Base-by-base conservation (phyloP, 371 early-diverging fungal genomes). In the Paraphysoderma sedebokerense region DNA sequence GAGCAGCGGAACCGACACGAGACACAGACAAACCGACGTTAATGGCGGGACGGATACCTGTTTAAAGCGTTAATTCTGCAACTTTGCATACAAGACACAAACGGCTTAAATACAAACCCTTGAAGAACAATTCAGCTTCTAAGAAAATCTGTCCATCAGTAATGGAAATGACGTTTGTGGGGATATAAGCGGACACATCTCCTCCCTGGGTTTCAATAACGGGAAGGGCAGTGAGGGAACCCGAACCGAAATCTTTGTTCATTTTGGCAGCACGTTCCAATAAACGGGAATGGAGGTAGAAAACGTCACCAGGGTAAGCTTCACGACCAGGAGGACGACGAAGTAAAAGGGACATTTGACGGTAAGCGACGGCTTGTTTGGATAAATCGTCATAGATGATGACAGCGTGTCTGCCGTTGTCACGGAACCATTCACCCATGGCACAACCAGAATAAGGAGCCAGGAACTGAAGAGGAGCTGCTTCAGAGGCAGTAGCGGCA, bases 1-100 rank as follows among this genome's bases (percentile, higher is more conserved):
- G 93, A 55, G 93, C 93, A 60, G 92, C 89, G 61, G 90, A 88
- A 60, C 93, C 93, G 78, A 92, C 92, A 81, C 93, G 87, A 57
- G 90, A 88, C 59, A 92, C 93, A 65, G 91, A 89, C 48, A 92
- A 73, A 91, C 93, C 93, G 69, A 92, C 92, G 76, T 92, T 92
- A 66, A 92, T 92, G 60, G 92, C 92, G 53, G 92, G 92, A 60
- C 92, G 85, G 58, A 90, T 70, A 82, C 85, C n/a, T n/a, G n/a
- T n/a, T n/a, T n/a, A n/a, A n/a, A n/a, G 66, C 60, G 53, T 29
- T 26, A 23, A 15, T 17, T 8, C n/a, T 8, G 7, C 11, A 53
- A 17, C 23, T 30, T 20, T 9, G 6, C 29, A 28, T 22, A 52
- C 54, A 50, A 26, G 23, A 52, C 0, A 29, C 27, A 9, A 32